phyloP scores from a whole-genome alignment of 2,329 filamentous ascomycete species.

The Balansia obtecta region DNA sequence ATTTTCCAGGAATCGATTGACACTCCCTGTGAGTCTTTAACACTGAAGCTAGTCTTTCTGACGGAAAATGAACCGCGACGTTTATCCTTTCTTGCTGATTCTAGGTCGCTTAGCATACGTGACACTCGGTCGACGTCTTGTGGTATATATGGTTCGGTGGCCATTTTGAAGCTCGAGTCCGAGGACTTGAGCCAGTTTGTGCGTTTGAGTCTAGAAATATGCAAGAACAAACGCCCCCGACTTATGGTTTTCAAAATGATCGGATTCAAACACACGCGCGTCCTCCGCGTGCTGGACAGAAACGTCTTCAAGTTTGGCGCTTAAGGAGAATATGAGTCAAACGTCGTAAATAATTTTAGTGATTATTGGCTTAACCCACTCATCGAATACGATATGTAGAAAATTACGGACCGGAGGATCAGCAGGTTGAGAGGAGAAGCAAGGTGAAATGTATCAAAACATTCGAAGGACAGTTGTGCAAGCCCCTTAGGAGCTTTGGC shows the following conservation, averaged over 20 bases:
- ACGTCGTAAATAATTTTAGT: no score
- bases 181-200: not conserved
- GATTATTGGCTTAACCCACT: no score
- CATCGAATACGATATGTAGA: no score
- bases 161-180: slow-evolving; percentile 12
- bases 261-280: no score
- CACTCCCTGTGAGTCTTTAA: slow-evolving; percentile 51
- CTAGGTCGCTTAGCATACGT: slow-evolving; percentile 51
- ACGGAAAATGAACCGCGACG: slow-evolving; percentile 53
- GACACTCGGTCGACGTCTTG: slow-evolving; percentile 61
- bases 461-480: no score
- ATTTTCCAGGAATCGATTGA: slow-evolving; percentile 85
- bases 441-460: no score
- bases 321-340: no score
- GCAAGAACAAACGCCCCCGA: not conserved
- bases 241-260: not conserved
- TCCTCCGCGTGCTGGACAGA: no score
- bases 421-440: no score
- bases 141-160: slow-evolving; percentile 41
- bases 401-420: no score
- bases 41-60: slow-evolving; percentile 67
- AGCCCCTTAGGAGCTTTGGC: no score
- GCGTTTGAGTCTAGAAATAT: not conserved
- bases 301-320: no score
- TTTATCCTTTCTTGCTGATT: slow-evolving; percentile 41